Evolutionary conservation across 257 asterid species (phyloP).

Genomic region (Cinchona pubescens): DNA sequence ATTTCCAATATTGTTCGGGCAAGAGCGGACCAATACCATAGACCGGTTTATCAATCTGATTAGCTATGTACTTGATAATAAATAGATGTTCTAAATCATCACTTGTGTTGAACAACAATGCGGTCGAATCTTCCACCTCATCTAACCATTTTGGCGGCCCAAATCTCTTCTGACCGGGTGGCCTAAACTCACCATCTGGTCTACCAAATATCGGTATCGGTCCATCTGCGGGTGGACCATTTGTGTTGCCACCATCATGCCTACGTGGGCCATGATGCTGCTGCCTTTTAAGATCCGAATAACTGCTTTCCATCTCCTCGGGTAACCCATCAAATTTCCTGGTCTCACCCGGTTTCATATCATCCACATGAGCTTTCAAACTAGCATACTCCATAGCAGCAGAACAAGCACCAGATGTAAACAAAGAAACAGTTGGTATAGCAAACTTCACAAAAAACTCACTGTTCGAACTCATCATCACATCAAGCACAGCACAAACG

Average conservation of each 20-base stretch:
- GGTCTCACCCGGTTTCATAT: constrained; percentile 42
- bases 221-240: constrained; percentile 5
- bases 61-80: constrained; percentile 39
- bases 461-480: constrained; percentile 72
- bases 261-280: constrained; percentile 1
- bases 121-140: constrained; percentile 44
- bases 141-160: constrained; percentile 62
- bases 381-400: constrained; percentile 61
- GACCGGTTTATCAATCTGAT: constrained; percentile 40
- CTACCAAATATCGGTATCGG: constrained; percentile 25
- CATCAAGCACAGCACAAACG: constrained; percentile 57
- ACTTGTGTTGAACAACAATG: constrained; percentile 58
- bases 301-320: constrained; percentile 39
- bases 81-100: constrained; percentile 50
- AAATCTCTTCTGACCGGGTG: constrained; percentile 25
- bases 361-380: constrained; percentile 47
- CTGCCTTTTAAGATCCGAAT: constrained; percentile 38
- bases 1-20: constrained; percentile 55
- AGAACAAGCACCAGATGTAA: constrained; percentile 63
- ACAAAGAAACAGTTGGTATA: constrained; percentile 47
- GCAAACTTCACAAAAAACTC: constrained; percentile 44
- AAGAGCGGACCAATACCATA: constrained; percentile 60
- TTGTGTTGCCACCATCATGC: background rate
- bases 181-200: constrained; percentile 9
- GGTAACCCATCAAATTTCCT: constrained; percentile 46